These are phyloP conservation scores for Dianthus caryophyllus DNA, from an alignment of 148 eudicot species.

Conservation along the genomic window DNA sequence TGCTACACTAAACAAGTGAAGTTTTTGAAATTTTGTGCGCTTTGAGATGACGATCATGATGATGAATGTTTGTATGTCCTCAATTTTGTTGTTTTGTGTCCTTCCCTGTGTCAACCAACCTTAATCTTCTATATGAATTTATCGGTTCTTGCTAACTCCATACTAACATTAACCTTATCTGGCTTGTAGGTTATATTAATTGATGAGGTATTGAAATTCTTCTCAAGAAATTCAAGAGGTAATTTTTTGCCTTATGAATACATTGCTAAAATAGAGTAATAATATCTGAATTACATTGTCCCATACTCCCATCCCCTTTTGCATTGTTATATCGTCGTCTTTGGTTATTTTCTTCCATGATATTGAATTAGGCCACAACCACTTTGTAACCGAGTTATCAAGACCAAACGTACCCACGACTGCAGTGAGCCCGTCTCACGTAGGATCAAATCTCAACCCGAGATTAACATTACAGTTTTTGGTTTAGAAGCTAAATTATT, in stretches of 20 bases:
- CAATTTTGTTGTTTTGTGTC: background rate
- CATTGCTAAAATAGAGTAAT: background rate
- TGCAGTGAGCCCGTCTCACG: too few species aligned
- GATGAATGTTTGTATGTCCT: background rate
- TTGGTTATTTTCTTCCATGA: background rate
- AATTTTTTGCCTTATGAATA: slow-evolving; percentile 5
- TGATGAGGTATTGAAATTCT: slow-evolving; percentile 88
- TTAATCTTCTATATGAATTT: background rate
- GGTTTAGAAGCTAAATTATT: background rate
- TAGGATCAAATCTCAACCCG: too few species aligned
- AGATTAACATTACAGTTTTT: too few species aligned
- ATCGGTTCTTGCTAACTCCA: background rate
- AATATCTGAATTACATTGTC: background rate
- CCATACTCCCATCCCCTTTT: too few species aligned
- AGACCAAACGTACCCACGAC: too few species aligned
- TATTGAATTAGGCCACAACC: too few species aligned
- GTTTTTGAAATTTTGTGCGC: background rate
- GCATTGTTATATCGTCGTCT: background rate
- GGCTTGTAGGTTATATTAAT: slow-evolving; percentile 75
- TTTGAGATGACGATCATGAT: background rate
- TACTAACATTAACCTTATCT: background rate
- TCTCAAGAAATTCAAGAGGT: slow-evolving; percentile 74
- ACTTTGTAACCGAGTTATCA: too few species aligned
- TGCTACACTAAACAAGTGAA: too few species aligned
- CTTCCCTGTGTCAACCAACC: background rate